Evolutionary conservation across 1,284 basidiomycete species (phyloP).

Genomic region (Agroathelia rolfsii): DNA sequence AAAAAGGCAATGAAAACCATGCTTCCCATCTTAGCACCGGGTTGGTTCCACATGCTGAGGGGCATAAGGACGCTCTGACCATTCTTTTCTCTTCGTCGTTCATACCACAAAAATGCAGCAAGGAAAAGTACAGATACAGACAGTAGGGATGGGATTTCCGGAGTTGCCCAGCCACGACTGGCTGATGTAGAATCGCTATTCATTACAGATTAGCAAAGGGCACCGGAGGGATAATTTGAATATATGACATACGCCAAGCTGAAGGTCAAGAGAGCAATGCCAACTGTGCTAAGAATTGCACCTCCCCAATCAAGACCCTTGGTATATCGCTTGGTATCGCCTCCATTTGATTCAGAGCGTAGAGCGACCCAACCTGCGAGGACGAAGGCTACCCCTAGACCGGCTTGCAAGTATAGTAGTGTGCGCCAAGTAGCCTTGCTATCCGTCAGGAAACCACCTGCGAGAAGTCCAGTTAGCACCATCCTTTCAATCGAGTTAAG

Average conservation of each 20-base stretch:
- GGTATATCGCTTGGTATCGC: constrained; percentile 15
- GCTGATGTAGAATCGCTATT: constrained; percentile 24
- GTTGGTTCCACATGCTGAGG: constrained; percentile 25
- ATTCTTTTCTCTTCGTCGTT: constrained; percentile 20
- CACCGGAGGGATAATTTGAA: neutral
- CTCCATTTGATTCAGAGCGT: constrained; percentile 12
- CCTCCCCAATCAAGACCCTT: constrained; percentile 28
- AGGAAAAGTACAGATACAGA: constrained; percentile 21
- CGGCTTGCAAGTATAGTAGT: constrained; percentile 26
- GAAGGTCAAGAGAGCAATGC: constrained; percentile 23
- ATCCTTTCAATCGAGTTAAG: neutral
- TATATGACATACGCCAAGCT: constrained; percentile 21
- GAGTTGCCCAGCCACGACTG: constrained; percentile 23
- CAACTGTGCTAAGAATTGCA: constrained; percentile 21
- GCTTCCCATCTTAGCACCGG: constrained; percentile 21
- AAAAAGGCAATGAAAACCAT: constrained; percentile 23
- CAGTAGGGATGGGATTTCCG: constrained; percentile 22
- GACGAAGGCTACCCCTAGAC: constrained; percentile 20
- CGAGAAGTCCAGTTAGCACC: neutral
- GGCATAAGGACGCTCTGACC: constrained; percentile 23
- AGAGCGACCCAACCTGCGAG: constrained; percentile 18
- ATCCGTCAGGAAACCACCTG: constrained; percentile 23
- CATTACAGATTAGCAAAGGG: constrained; percentile 5
- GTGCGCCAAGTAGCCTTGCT: constrained; percentile 23
- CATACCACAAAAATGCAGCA: constrained; percentile 22